Evolutionary conservation across 768 basidiomycete genomes (phyloP), one percentile per base, ranked within the genome.

Genomic region (Cubamyces lactineus): DNA sequence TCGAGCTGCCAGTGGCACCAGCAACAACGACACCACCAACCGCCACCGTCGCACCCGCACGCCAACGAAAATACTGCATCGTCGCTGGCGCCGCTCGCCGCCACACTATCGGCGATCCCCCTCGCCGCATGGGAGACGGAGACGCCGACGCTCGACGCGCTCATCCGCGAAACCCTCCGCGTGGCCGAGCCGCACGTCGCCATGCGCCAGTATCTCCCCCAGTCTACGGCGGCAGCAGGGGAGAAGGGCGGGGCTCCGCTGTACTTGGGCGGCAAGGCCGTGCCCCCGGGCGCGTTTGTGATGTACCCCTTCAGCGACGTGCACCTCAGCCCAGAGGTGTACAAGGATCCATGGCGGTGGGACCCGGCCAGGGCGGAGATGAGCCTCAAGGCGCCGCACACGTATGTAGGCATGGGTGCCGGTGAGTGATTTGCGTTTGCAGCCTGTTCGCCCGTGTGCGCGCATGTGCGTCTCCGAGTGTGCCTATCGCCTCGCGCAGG

Each of bases 241-340:
- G 47, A 52, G 30, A 55, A 59, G 54, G 55, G 42, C 34, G 19
- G 42, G 23, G 19, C 15, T 23, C 50, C 51, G 59, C 74, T 85
- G 39, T 80, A 85, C 67, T 86, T 92, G 66, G 83, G 86, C 74
- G 84, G 84, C 63, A 88, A 86, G 74, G 75, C 80, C 41, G 82
- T 92, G 30, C 88, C 88, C 34, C 85, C 86, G 21, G 90, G 89
- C 59, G 83, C 88, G 56, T 91, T 88, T 69, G 83, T 90, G 50
- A 80, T 91, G 46, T 92, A 91, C 75, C 90, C 89, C 46, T 91
- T 91, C 73, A 88, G 86, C 71, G 87, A 88, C 69, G 86, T 91
- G 45, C 90, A 92, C 75, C 83, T 92, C 40, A 81, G 91, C 73
- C 80, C 86, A 42, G 79, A 82, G 62, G 73, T 92, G 21, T 92